Evolutionary conservation across 2,329 filamentous ascomycete species (phyloP).

Genomic region (Coleophoma crateriformis): DNA sequence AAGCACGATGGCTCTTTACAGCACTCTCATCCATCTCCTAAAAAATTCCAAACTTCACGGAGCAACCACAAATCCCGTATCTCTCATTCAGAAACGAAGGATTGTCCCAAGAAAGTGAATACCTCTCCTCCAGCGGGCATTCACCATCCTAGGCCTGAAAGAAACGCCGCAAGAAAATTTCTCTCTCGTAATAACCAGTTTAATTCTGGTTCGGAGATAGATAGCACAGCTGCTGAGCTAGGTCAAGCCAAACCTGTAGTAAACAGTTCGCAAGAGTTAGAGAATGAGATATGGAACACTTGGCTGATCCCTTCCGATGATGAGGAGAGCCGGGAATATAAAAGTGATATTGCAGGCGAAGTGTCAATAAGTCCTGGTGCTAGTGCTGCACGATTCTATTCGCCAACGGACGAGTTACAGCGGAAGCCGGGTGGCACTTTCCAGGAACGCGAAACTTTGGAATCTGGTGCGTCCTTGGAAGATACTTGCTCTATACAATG

Average conservation of each 20-base stretch:
- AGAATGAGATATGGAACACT: conserved; percentile 23
- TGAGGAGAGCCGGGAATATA: background rate
- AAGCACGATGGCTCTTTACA: background rate
- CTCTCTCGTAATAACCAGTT: conserved; percentile 14
- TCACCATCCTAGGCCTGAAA: conserved; percentile 20
- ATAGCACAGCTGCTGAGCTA: conserved; percentile 19
- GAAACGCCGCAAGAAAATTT: conserved; percentile 5
- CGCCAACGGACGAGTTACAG: background rate
- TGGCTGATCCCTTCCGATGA: conserved; percentile 14
- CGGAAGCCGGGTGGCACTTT: background rate
- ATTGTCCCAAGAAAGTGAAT: conserved; percentile 2
- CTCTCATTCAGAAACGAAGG: background rate
- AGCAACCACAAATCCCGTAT: background rate
- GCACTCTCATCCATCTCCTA: background rate
- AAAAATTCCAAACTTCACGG: background rate
- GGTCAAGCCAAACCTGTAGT: conserved; percentile 11
- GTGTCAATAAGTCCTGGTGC: conserved; percentile 16
- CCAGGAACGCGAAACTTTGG: too few species aligned
- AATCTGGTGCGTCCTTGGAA: too few species aligned
- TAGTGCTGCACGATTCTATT: conserved; percentile 6
- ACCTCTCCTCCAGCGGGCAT: conserved; percentile 14
- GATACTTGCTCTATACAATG: too few species aligned
- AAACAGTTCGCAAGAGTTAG: conserved; percentile 15
- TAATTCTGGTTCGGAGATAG: conserved; percentile 9
- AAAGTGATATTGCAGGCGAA: background rate